Base-by-base conservation (phyloP, 192 early-diverging fungal genomes). In the Haplosporangium gracile region DNA sequence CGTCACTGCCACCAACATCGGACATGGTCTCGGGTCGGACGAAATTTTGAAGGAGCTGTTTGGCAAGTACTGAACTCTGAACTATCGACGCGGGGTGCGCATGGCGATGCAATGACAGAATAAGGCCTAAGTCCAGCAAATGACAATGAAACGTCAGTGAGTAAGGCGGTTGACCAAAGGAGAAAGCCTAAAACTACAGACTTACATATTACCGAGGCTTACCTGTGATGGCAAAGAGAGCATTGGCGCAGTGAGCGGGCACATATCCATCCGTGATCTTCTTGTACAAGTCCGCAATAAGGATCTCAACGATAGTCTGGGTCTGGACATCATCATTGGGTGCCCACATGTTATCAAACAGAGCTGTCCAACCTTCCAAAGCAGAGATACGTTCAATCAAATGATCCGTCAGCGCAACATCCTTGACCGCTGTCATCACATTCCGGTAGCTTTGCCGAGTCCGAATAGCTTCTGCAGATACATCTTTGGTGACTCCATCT, bases 401-500 rank as follows among this genome's bases (percentile, higher is more conserved):
- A 85, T 92, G 91, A 75, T 93, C 92, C 2, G 91, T 91, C 40
- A 92, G 80, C 3, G 80, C 72, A 16, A 91, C 83, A 77, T 93
- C 92, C 16, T 85, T 88, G 18, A 93, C 78, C 15, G 88, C 88
- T 49, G 89, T 89, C 57, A 78, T 65, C 82, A 93, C 88, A 32
- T 87, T 88, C 68, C 90, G 76, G 70, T 91, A 89, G 76, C 88
- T 83, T 40, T 88, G 89, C 43, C 78, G 76, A 22, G 80, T 70
- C 39, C 74, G 60, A 13, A 89, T 76, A 15, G 77, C 74, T 42
- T 60, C 38, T n/a, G 49, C 20, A 10, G 84, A 63, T 1, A 74
- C 84, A 26, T 75, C 78, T 45, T 42, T 70, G 9, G 26, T 75
- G 18, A 15, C 49, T 18, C 5, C 29, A 74, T 57, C 32, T 2